Conservation (phyloP, 2,329 filamentous ascomycete genomes). For the Paraphoma chrysanthemicola region DNA sequence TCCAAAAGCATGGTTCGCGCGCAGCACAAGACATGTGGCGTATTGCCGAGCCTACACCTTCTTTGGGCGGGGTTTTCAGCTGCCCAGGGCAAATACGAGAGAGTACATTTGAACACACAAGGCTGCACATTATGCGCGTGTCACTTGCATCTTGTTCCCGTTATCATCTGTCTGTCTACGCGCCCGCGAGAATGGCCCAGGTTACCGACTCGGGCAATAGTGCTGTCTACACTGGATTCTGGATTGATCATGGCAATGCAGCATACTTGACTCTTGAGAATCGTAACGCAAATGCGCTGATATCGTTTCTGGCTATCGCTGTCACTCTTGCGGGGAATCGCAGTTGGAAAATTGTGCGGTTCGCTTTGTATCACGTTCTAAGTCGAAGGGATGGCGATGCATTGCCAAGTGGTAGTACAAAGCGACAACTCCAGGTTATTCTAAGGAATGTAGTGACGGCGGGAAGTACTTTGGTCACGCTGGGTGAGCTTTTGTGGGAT, state of each 20-base stretch:
- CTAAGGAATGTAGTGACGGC: conserved; percentile 2
- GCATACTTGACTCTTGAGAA: conserved; percentile 1
- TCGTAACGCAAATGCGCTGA: not conserved
- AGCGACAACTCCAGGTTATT: not conserved
- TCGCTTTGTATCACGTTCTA: not conserved
- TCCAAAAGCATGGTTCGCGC: not conserved
- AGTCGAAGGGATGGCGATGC: not conserved
- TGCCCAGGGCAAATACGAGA: not conserved
- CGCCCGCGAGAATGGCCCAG: not conserved
- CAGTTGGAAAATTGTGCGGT: conserved; percentile 1
- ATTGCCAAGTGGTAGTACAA: not conserved
- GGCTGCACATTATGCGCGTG: not conserved
- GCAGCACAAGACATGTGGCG: not conserved
- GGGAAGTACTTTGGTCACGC: conserved; percentile 1
- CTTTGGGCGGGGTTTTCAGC: no score
- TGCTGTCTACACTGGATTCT: conserved; percentile 3
- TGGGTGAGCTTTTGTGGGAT: not conserved
- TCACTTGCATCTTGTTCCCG: not conserved
- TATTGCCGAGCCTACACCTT: not conserved
- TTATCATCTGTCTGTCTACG: not conserved
- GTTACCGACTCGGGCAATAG: not conserved
- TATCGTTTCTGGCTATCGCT: not conserved
- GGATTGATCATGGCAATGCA: conserved; percentile 1
- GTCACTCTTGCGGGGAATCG: conserved; percentile 3
- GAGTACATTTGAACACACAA: not conserved